phyloP scores from a whole-genome alignment of 768 basidiomycete species.

The Pleurotus citrinopileatus region DNA sequence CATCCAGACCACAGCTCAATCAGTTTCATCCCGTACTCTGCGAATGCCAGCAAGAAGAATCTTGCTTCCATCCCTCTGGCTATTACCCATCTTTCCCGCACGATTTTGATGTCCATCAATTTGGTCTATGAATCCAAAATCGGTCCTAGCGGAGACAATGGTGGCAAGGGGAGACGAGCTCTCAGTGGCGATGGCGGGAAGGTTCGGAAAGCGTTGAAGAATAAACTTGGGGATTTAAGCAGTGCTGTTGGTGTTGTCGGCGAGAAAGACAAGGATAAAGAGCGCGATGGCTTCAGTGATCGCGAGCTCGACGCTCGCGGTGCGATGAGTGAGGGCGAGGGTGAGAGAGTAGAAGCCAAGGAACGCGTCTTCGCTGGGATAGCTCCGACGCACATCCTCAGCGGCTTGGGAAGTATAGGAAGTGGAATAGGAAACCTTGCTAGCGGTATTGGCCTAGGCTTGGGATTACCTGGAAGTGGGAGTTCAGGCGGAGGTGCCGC shows the following conservation, averaged over 20 bases:
- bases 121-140: conserved; percentile 1
- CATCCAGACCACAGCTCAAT: not conserved
- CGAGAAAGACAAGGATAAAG: conserved; percentile 23
- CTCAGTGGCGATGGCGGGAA: conserved; percentile 29
- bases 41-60: conserved; percentile 18
- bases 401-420: conserved; percentile 12
- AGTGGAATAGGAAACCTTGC: conserved; percentile 30
- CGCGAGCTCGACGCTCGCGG: not conserved
- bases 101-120: not conserved
- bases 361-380: conserved; percentile 1
- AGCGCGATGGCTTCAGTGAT: conserved; percentile 9
- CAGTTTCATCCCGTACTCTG: conserved; percentile 15
- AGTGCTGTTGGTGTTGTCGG: conserved; percentile 28
- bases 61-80: not conserved
- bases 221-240: conserved; percentile 54
- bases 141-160: not conserved
- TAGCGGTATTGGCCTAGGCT: conserved; percentile 40
- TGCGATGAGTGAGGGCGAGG: conserved; percentile 9
- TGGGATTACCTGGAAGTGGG: conserved; percentile 33
- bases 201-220: conserved; percentile 60
- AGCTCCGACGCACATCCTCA: not conserved
- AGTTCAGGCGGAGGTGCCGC: conserved; percentile 32
- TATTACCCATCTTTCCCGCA: conserved; percentile 14
- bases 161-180: not conserved
- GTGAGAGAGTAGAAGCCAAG: not conserved